phyloP scores from a whole-genome alignment of 768 basidiomycete species.

The Leccinum truebloodii region DNA sequence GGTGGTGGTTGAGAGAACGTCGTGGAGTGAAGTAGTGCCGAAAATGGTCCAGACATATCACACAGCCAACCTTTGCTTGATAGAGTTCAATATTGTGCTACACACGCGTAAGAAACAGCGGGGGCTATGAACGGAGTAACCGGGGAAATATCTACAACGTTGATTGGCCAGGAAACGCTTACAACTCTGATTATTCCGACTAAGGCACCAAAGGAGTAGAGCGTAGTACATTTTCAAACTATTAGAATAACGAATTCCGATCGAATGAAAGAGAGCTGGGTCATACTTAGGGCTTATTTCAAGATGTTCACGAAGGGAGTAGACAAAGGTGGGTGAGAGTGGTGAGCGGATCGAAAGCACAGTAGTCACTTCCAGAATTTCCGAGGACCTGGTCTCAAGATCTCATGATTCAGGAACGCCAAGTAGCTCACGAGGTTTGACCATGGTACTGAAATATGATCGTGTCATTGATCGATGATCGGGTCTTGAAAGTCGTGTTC shows the following conservation, averaged over 20 bases:
- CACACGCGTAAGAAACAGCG: slow-evolving; percentile 1
- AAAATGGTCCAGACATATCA: slow-evolving; percentile 2
- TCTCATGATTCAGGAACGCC: not conserved
- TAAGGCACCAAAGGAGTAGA: slow-evolving; percentile 32
- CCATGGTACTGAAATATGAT: not conserved
- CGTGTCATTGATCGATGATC: not conserved
- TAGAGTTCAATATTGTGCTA: not conserved
- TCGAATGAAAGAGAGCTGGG: not conserved
- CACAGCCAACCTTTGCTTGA: not conserved
- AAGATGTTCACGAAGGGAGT: not conserved
- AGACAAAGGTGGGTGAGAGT: slow-evolving; percentile 10
- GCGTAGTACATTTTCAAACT: slow-evolving; percentile 28
- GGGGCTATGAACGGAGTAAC: slow-evolving; percentile 13
- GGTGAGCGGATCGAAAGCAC: slow-evolving; percentile 20
- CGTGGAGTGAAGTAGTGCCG: not conserved
- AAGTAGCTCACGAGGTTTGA: not conserved
- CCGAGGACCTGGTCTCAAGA: slow-evolving; percentile 10
- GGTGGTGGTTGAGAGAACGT: slow-evolving; percentile 4
- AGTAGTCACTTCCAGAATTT: slow-evolving; percentile 5
- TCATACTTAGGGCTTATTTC: not conserved
- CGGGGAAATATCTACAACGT: slow-evolving; percentile 8
- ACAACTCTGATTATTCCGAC: slow-evolving; percentile 33
- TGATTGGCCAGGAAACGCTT: slow-evolving; percentile 19
- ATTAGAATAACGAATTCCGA: slow-evolving; percentile 1
- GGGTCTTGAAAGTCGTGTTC: not conserved